Evolutionary conservation across 176 grass and related monocot genomes (phyloP), one percentile per base, ranked within the genome.

Genomic region (Eleusine indica): DNA sequence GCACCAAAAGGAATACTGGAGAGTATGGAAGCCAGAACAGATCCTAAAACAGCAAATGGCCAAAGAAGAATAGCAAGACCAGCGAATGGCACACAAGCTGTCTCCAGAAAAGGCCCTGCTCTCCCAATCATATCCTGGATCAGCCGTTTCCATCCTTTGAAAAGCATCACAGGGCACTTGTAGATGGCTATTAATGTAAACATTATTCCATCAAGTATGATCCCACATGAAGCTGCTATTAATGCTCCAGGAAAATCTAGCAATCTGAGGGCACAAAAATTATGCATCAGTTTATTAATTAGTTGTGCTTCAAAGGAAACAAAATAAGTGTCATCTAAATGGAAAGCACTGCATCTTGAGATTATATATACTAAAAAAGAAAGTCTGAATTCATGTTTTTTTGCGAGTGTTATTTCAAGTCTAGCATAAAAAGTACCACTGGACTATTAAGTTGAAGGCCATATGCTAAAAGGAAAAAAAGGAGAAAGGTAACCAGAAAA

Each of bases 11-110:
- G 93, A 76, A 94, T 39, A 86, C 93, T 96, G 30, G 96, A 90
- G n/a, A 99, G 69, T 22, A 94, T 87, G 46, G 93, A 91, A 7
- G 93, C 89, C 15, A 89, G 69, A 74, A 96, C 65, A 66, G 92
- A 83, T 73, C 96, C 96, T 30, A 90, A 62, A 69, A 99, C 96
- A 37, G 93, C 93, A 75, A 96, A 92, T 52, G 96, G 96, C 96
- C 96, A 99, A 40, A 99, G 90, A 77, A 99, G 83, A 86, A 99
- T 96, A 71, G 91, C 96, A 65, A 99, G 89, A 88, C 96, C 96
- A 57, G 96, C 96, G 67, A 99, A 89, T 43, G 96, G 96, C 64
- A 99, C 96, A 75, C 96, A 99, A 10, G 93, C 96, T 15, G 96
- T 99, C 80, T 99, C 96, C 80, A 96, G 66, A 73, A 99, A 99